A percentile compares a stretch with the other conserved stretches of the same genome.
phyloP scores from a whole-genome alignment of 2,329 filamentous ascomycete species.

The Fusarium miscanthi region DNA sequence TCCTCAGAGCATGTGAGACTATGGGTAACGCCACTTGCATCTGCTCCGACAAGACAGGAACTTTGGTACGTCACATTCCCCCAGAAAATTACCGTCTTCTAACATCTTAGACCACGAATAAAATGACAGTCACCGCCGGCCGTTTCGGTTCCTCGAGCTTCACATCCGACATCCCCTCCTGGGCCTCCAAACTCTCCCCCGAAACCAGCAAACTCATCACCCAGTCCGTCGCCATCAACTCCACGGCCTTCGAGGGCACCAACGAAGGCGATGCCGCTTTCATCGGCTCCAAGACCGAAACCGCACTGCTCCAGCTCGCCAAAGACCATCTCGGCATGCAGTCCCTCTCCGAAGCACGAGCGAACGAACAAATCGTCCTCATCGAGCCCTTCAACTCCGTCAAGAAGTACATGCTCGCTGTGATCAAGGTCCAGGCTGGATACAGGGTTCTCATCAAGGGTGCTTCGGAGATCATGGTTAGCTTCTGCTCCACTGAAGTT shows the following conservation, averaged over 20 bases:
- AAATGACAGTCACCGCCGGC: conserved; percentile 74
- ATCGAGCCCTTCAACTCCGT: conserved; percentile 80
- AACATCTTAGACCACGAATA: conserved; percentile 60
- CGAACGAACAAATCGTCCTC: conserved; percentile 69
- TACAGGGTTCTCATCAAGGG: conserved; percentile 71
- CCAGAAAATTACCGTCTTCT: fast-evolving
- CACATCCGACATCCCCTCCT: conserved; percentile 47
- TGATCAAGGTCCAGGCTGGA: conserved; percentile 63
- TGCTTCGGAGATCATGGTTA: conserved; percentile 71
- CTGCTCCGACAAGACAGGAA: conserved; percentile 76
- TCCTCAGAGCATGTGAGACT: conserved; percentile 81
- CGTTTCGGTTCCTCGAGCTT: conserved; percentile 61
- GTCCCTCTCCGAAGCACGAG: conserved; percentile 71
- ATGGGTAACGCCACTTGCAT: conserved; percentile 83
- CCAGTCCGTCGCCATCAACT: conserved; percentile 68
- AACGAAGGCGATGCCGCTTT: conserved; percentile 72
- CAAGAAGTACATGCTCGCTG: conserved; percentile 78
- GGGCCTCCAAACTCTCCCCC: conserved; percentile 39
- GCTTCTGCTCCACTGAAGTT: conserved; percentile 61
- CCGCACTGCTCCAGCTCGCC: conserved; percentile 75
- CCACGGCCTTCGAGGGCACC: conserved; percentile 80
- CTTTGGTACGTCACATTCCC: conserved; percentile 50
- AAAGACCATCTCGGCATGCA: conserved; percentile 75
- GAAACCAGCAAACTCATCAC: conserved; percentile 44
- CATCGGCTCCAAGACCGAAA: conserved; percentile 83